A percentile compares a stretch with the other conserved stretches of the same genome.
These are phyloP conservation scores for Nicotiana undulata DNA, from an alignment of 257 asterid genomes.

Conservation along the genomic window DNA sequence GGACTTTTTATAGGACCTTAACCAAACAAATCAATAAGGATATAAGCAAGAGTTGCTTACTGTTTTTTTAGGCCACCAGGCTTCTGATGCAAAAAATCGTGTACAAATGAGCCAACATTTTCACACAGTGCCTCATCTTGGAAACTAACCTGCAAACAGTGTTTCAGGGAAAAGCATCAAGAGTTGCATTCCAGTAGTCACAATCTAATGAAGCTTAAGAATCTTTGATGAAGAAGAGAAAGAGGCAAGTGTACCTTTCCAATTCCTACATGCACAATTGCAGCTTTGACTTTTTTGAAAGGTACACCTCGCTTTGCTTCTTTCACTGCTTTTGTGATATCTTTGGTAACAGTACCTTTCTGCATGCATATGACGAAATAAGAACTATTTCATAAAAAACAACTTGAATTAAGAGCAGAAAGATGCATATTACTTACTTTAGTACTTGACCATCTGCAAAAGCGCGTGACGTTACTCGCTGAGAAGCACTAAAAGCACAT, in stretches of 20 bases:
- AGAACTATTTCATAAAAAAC: neutral
- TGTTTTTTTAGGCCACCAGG: slow-evolving; percentile 88
- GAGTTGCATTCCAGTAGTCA: neutral
- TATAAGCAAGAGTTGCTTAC: slow-evolving; percentile 40
- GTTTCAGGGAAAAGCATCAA: neutral
- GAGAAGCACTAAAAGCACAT: neutral
- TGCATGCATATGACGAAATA: slow-evolving; percentile 24
- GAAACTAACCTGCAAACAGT: slow-evolving; percentile 53
- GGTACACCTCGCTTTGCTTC: slow-evolving; percentile 62
- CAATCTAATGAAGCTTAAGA: neutral
- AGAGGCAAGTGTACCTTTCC: slow-evolving; percentile 61
- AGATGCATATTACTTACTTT: slow-evolving; percentile 38
- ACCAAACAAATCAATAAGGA: slow-evolving; percentile 4
- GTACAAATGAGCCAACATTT: slow-evolving; percentile 83
- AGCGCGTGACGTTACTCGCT: neutral
- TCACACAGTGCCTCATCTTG: slow-evolving; percentile 75
- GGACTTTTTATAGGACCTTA: neutral
- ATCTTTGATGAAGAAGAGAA: neutral
- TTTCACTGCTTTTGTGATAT: slow-evolving; percentile 61
- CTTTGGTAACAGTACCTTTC: slow-evolving; percentile 88
- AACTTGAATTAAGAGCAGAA: neutral
- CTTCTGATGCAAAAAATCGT: slow-evolving; percentile 81
- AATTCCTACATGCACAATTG: slow-evolving; percentile 90
- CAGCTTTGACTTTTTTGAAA: slow-evolving; percentile 89
- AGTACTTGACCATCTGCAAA: slow-evolving; percentile 62